Evolutionary conservation across 768 basidiomycete species (phyloP).

Genomic region (Boletus subcaerulescens): DNA sequence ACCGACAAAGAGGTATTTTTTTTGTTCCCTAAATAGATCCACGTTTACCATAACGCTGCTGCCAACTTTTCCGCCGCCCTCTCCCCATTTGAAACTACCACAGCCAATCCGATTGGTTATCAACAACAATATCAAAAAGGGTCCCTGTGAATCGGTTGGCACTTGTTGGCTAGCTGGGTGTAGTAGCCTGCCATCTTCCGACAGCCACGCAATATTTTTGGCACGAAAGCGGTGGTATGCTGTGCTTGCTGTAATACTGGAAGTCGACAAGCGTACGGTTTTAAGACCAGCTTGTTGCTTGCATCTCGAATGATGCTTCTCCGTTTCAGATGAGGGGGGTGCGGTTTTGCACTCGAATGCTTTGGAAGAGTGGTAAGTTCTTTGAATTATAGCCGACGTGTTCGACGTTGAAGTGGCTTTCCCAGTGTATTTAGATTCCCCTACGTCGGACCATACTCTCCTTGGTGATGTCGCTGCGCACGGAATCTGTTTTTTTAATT

Average conservation of each 20-base stretch:
- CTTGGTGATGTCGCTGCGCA: neutral
- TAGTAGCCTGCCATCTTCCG: neutral
- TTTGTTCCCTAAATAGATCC: neutral
- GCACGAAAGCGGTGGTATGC: slow-evolving; percentile 9
- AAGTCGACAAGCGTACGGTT: neutral
- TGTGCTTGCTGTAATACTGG: slow-evolving; percentile 17
- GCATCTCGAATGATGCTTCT: neutral
- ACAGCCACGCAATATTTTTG: slow-evolving; percentile 3
- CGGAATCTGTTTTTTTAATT: neutral
- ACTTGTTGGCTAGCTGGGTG: neutral
- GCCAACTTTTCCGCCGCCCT: neutral
- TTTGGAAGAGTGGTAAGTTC: slow-evolving; percentile 1
- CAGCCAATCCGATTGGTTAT: neutral
- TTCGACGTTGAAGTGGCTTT: neutral
- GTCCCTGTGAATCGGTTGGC: neutral
- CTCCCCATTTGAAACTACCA: neutral
- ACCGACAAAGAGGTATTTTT: neutral
- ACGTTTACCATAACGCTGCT: neutral
- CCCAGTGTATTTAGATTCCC: neutral
- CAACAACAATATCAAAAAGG: neutral
- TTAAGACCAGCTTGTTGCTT: neutral
- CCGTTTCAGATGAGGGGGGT: neutral
- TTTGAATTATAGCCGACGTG: neutral
- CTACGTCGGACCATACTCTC: neutral
- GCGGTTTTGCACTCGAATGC: neutral